Percentiles rank a stretch among this genome's conserved stretches.
phyloP scores from a whole-genome alignment of 2,329 filamentous ascomycete genomes.

The Paecilomyces formosus region DNA sequence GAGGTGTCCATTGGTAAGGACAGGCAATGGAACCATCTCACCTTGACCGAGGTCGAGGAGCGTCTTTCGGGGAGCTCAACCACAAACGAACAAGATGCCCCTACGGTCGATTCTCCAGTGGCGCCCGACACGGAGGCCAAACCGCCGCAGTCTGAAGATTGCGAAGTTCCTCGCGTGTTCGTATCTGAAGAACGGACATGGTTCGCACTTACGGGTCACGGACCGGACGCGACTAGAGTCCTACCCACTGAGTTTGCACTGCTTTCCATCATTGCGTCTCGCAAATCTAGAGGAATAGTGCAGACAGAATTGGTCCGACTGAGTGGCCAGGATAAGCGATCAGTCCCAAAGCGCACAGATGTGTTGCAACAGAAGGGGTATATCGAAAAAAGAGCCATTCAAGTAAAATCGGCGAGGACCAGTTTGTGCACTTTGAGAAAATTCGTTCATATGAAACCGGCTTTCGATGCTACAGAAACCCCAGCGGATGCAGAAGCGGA shows the following conservation, averaged over 20 bases:
- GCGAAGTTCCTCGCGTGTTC: conserved; percentile 30
- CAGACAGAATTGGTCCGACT: conserved; percentile 49
- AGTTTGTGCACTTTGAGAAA: conserved; percentile 50
- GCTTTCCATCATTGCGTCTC: conserved; percentile 52
- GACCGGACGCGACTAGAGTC: conserved; percentile 47
- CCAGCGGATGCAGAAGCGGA: conserved; percentile 8
- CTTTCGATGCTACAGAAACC: conserved; percentile 7
- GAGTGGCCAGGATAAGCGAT: conserved; percentile 58
- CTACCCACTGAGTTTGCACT: conserved; percentile 49
- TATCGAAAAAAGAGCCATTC: conserved; percentile 49
- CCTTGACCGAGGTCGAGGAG: conserved; percentile 33
- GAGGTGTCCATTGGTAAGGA: conserved; percentile 47
- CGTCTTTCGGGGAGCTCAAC: background rate
- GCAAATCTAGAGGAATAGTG: conserved; percentile 47
- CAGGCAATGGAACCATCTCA: conserved; percentile 32
- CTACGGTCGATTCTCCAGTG: background rate
- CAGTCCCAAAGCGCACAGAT: conserved; percentile 55
- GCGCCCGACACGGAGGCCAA: background rate
- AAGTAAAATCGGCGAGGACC: conserved; percentile 44
- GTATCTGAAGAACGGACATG: conserved; percentile 52
- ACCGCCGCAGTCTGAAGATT: background rate
- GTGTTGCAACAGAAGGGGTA: conserved; percentile 51
- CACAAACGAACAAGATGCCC: background rate
- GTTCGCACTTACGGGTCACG: conserved; percentile 54
- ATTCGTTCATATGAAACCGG: conserved; percentile 27